Conservation (phyloP, 1,139 yeast genomes). For the Suhomyces guaymorum region DNA sequence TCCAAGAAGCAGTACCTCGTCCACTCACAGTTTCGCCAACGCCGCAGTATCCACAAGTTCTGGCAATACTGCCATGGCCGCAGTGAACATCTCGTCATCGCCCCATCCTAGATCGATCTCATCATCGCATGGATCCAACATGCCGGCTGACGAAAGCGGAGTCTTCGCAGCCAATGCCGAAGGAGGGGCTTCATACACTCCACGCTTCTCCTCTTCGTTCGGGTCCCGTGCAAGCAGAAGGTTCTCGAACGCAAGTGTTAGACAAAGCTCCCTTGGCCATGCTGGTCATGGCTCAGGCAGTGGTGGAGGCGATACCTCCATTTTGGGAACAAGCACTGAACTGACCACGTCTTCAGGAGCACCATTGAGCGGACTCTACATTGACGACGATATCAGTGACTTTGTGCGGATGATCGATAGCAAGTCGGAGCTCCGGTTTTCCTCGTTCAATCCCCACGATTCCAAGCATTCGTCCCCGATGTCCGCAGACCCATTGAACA, state of each 20-base stretch:
- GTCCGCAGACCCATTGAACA: slow-evolving; percentile 31
- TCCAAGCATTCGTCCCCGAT: slow-evolving; percentile 9
- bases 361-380: slow-evolving; percentile 44
- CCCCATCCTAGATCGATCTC: slow-evolving; percentile 43
- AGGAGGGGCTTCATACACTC: slow-evolving; percentile 33
- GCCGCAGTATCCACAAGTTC: slow-evolving; percentile 28
- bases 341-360: slow-evolving; percentile 37
- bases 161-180: slow-evolving; percentile 27
- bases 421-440: slow-evolving; percentile 50
- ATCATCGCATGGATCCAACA: slow-evolving; percentile 41
- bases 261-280: slow-evolving; percentile 28
- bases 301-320: slow-evolving; percentile 22
- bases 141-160: slow-evolving; percentile 26
- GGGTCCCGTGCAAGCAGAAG: slow-evolving; percentile 54
- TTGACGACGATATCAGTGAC: slow-evolving; percentile 74
- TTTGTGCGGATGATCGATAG: slow-evolving; percentile 83
- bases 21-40: slow-evolving; percentile 32
- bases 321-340: slow-evolving; percentile 38
- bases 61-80: slow-evolving; percentile 5
- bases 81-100: slow-evolving; percentile 16
- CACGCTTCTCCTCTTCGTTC: slow-evolving; percentile 56
- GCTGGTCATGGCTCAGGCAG: slow-evolving; percentile 15
- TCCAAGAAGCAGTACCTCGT: slow-evolving; percentile 37
- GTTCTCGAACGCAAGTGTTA: slow-evolving; percentile 39
- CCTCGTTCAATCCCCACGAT: slow-evolving; percentile 12